A percentile compares a stretch with the other conserved stretches of the same genome.
Evolutionary conservation across 2,329 filamentous ascomycete species (phyloP).

Genomic region (Bipolaris zeicola): DNA sequence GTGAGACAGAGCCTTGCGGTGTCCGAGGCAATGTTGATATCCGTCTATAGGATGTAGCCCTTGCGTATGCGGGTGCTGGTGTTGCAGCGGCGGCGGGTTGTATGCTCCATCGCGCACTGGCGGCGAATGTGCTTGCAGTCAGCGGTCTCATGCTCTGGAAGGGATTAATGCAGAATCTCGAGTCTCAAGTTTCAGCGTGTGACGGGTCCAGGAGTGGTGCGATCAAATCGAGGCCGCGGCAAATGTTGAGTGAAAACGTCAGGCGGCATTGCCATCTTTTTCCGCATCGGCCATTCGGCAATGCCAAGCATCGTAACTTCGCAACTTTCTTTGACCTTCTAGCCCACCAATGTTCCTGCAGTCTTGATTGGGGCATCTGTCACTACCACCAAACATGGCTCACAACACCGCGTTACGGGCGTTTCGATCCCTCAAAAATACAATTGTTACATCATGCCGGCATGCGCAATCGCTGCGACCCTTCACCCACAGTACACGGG

Average conservation of each 20-base stretch:
- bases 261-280: constrained; percentile 33
- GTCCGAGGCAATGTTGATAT: constrained; percentile 45
- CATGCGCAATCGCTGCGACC: constrained; percentile 35
- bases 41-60: constrained; percentile 56
- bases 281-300: constrained; percentile 25
- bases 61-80: constrained; percentile 50
- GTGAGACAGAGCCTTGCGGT: constrained; percentile 32
- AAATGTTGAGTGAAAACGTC: constrained; percentile 29
- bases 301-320: constrained; percentile 20
- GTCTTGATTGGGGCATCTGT: constrained; percentile 22
- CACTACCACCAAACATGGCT: constrained; percentile 29
- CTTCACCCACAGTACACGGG: constrained; percentile 42
- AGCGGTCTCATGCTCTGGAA: constrained; percentile 54
- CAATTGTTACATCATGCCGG: constrained; percentile 49
- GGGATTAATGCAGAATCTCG: neutral
- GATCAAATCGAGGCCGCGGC: constrained; percentile 24
- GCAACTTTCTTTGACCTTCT: constrained; percentile 31
- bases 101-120: constrained; percentile 49
- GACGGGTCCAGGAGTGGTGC: constrained; percentile 17
- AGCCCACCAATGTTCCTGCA: constrained; percentile 10
- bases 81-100: constrained; percentile 47
- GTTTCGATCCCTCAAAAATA: constrained; percentile 40
- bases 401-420: constrained; percentile 32
- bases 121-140: constrained; percentile 47
- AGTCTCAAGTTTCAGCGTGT: constrained; percentile 9